Conservation (phyloP, 2,329 filamentous ascomycete species). For the Calonectria hongkongensis region DNA sequence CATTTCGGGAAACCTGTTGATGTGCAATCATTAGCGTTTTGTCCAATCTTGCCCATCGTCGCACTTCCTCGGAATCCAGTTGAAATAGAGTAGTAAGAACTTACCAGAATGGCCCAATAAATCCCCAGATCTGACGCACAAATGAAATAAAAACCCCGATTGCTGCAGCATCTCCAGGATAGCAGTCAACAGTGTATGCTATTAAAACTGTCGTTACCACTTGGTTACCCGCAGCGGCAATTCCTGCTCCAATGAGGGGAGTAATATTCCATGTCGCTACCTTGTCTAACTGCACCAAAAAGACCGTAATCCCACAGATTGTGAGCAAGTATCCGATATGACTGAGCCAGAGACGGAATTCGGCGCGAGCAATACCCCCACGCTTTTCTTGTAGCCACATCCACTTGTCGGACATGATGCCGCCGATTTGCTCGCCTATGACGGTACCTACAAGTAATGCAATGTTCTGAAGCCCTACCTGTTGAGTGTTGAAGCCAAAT, state of each 20-base stretch:
- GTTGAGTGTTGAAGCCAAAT: slow-evolving; percentile 74
- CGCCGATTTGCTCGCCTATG: slow-evolving; percentile 76
- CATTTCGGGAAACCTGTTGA: slow-evolving; percentile 20
- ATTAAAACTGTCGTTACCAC: slow-evolving; percentile 76
- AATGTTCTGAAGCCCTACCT: slow-evolving; percentile 75
- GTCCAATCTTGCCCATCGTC: neutral
- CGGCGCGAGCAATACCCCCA: slow-evolving; percentile 60
- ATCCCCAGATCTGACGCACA: slow-evolving; percentile 72
- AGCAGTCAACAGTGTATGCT: slow-evolving; percentile 77
- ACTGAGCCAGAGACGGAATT: slow-evolving; percentile 74
- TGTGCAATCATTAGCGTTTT: neutral
- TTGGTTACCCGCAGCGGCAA: slow-evolving; percentile 73
- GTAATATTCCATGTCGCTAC: slow-evolving; percentile 73
- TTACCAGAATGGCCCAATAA: slow-evolving; percentile 49
- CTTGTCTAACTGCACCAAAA: slow-evolving; percentile 69
- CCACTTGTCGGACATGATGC: slow-evolving; percentile 71
- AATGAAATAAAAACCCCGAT: slow-evolving; percentile 77
- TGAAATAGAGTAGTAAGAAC: neutral
- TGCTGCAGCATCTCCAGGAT: slow-evolving; percentile 69
- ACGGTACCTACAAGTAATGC: slow-evolving; percentile 74
- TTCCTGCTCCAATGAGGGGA: slow-evolving; percentile 71
- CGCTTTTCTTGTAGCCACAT: slow-evolving; percentile 64
- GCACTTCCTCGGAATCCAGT: neutral
- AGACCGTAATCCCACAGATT: slow-evolving; percentile 72
- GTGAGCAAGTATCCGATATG: slow-evolving; percentile 71